A percentile compares a stretch with the other conserved stretches of the same genome.
Evolutionary conservation across 2,329 filamentous ascomycete genomes (phyloP).

Genomic region (Neonectria hederae): DNA sequence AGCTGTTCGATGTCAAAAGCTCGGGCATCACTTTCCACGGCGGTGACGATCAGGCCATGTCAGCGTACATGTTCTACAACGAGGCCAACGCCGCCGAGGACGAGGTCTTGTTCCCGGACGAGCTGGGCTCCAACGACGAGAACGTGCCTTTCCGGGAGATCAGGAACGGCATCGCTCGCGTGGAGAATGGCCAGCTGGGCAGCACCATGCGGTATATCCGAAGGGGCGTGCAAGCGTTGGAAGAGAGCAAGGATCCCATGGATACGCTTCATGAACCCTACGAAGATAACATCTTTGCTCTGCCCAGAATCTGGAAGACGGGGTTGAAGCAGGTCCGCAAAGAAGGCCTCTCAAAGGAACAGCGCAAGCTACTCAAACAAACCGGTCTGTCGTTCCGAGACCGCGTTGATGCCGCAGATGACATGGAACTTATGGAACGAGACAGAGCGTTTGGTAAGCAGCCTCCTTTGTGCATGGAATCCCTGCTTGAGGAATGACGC

Average conservation of each 20-base stretch:
- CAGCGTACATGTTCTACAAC: constrained; percentile 42
- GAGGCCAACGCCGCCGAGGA: constrained; percentile 38
- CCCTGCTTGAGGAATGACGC: not conserved
- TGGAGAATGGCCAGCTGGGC: constrained; percentile 29
- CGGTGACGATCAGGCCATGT: constrained; percentile 4
- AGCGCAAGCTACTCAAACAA: constrained; percentile 23
- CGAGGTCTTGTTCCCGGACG: constrained; percentile 40
- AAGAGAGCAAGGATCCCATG: constrained; percentile 19
- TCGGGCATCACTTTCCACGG: constrained; percentile 11
- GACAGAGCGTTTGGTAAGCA: constrained; percentile 36
- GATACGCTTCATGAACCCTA: not conserved
- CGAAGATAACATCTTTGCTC: constrained; percentile 30
- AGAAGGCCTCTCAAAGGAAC: not conserved
- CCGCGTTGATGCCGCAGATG: constrained; percentile 20
- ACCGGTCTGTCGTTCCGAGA: constrained; percentile 19
- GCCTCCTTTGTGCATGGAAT: not conserved
- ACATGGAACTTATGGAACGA: constrained; percentile 40
- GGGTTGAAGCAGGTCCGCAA: constrained; percentile 25
- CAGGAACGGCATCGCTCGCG: constrained; percentile 33
- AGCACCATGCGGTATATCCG: constrained; percentile 18
- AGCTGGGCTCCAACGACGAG: constrained; percentile 23
- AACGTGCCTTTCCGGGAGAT: constrained; percentile 36
- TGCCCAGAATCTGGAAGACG: constrained; percentile 38
- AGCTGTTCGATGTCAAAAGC: constrained; percentile 22
- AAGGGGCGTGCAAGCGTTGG: constrained; percentile 27